These are phyloP conservation scores for Malus domestica DNA, from an alignment of 306 rosid species.

Conservation along the genomic window DNA sequence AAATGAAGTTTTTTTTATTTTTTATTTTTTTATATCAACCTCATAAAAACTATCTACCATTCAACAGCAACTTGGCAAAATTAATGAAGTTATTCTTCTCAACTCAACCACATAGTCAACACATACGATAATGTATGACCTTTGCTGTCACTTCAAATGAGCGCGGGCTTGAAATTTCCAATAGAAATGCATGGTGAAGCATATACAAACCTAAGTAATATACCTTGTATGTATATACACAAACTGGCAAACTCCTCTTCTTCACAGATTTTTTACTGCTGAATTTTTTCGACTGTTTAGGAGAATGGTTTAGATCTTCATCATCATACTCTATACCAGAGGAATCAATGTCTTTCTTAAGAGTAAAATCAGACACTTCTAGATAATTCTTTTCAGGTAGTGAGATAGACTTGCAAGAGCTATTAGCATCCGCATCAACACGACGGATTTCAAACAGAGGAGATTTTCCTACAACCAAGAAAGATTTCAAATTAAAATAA, in stretches of 20 bases:
- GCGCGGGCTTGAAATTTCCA: neutral
- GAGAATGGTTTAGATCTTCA: slow-evolving; percentile 36
- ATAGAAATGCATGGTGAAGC: neutral
- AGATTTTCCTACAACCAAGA: slow-evolving; percentile 50
- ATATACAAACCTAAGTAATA: neutral
- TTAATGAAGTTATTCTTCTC: neutral
- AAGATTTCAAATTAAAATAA: neutral
- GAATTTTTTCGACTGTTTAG: slow-evolving; percentile 34
- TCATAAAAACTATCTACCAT: slow-evolving; percentile 1
- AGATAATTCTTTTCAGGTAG: slow-evolving; percentile 26
- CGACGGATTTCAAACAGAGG: slow-evolving; percentile 81
- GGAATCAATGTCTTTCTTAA: slow-evolving; percentile 14
- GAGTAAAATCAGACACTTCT: slow-evolving; percentile 31
- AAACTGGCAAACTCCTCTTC: slow-evolving; percentile 56
- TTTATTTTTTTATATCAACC: neutral
- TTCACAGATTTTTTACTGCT: slow-evolving; percentile 35
- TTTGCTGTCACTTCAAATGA: neutral
- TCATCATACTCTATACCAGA: slow-evolving; percentile 39
- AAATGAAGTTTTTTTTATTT: neutral
- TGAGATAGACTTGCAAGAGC: slow-evolving; percentile 40
- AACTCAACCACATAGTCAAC: neutral
- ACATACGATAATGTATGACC: neutral
- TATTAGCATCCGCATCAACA: slow-evolving; percentile 43
- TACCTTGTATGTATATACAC: slow-evolving; percentile 80
- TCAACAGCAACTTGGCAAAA: slow-evolving; percentile 9